Conservation (phyloP, 1,284 basidiomycete genomes). For the Pseudozyma tsukubaensis region DNA sequence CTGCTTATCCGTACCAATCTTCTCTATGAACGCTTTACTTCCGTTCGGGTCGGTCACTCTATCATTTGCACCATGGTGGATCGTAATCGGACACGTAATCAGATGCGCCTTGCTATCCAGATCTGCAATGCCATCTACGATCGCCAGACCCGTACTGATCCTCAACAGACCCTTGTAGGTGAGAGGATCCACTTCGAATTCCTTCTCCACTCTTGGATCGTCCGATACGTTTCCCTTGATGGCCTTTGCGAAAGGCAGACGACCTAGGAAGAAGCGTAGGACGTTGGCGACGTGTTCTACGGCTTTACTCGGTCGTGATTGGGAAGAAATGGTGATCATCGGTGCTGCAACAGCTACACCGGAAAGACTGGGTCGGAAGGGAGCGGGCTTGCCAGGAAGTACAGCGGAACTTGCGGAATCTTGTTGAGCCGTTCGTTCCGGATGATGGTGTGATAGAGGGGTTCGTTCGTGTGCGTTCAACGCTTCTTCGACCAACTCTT, state of each 20-base stretch:
- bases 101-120: constrained; percentile 66
- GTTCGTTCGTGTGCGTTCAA: constrained; percentile 32
- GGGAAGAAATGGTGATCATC: constrained; percentile 70
- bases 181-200: constrained; percentile 67
- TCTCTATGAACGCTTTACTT: constrained; percentile 70
- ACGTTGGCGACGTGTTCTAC: constrained; percentile 69
- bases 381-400: constrained; percentile 21
- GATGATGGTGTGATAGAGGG: constrained; percentile 21
- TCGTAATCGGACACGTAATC: constrained; percentile 69
- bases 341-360: constrained; percentile 70
- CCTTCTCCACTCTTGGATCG: constrained; percentile 70
- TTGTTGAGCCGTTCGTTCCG: constrained; percentile 5
- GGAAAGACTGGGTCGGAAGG: constrained; percentile 52
- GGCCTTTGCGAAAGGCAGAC: constrained; percentile 70
- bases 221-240: constrained; percentile 72
- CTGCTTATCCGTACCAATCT: constrained; percentile 63
- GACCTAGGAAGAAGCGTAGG: constrained; percentile 69
- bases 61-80: constrained; percentile 72
- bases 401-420: constrained; percentile 12
- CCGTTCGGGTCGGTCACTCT: constrained; percentile 71
- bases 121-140: constrained; percentile 70
- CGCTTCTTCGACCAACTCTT: constrained; percentile 31
- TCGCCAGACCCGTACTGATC: constrained; percentile 71
- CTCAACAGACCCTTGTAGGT: constrained; percentile 72
- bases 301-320: constrained; percentile 69